phyloP scores from a whole-genome alignment of 2,329 filamentous ascomycete species.

The Emergomyces africanus region DNA sequence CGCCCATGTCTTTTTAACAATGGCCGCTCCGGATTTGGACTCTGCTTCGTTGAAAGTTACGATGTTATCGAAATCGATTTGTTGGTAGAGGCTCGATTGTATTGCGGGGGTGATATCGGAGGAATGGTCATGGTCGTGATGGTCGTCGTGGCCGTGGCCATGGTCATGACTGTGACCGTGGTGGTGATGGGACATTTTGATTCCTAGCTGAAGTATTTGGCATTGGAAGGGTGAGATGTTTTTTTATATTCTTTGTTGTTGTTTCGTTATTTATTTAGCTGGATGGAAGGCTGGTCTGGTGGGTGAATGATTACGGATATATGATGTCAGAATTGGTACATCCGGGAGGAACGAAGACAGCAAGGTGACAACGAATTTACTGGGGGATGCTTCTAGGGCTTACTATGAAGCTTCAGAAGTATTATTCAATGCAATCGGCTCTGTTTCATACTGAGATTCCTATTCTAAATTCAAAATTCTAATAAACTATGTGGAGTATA shows the following conservation, averaged over 20 bases:
- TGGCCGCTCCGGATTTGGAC: constrained; percentile 53
- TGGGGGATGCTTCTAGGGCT: not conserved
- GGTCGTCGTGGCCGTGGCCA: constrained; percentile 37
- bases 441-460: not conserved
- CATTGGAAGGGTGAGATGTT: not conserved
- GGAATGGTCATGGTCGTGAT: constrained; percentile 66
- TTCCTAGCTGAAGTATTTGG: not conserved
- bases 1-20: constrained; percentile 85
- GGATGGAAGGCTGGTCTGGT: not conserved
- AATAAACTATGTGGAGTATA: not conserved
- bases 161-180: constrained; percentile 29
- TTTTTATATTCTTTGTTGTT: not conserved
- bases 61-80: constrained; percentile 80
- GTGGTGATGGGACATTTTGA: constrained; percentile 27
- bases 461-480: not conserved
- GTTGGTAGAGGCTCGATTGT: constrained; percentile 79
- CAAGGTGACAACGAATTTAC: not conserved
- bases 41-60: constrained; percentile 70
- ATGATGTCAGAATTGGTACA: too few relatives aligned
- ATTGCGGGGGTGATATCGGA: constrained; percentile 88
- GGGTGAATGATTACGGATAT: not conserved
- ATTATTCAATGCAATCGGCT: not conserved
- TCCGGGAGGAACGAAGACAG: too few relatives aligned
- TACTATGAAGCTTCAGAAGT: not conserved
- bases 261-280: not conserved